Percentiles rank a stretch among this genome's conserved stretches.
Conservation (phyloP, 164 flowering plant genomes). For the Kalanchoe fedtschenkoi region DNA sequence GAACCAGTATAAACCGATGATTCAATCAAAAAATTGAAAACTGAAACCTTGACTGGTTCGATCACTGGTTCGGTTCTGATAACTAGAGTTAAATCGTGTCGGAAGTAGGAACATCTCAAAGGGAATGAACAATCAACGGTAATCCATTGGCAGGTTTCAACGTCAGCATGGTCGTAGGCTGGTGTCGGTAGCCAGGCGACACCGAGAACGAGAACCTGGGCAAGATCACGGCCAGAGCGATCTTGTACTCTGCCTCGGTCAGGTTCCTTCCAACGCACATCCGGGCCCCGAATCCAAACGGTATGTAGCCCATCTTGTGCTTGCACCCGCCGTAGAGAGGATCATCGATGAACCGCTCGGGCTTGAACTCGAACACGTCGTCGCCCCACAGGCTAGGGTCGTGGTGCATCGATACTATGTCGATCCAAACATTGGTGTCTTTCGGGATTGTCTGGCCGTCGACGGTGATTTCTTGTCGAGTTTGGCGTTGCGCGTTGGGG, state of each 20-base stretch:
- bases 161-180: constrained; percentile 56
- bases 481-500: constrained; percentile 77
- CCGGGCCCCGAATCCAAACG: constrained; percentile 91
- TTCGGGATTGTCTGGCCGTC: constrained; percentile 40
- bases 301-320: constrained; percentile 79
- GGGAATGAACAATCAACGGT: constrained; percentile 45
- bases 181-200: constrained; percentile 57
- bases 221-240: constrained; percentile 46
- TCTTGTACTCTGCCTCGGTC: constrained; percentile 65
- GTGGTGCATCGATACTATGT: constrained; percentile 69
- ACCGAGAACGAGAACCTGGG: constrained; percentile 53
- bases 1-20: too few relatives aligned
- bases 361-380: constrained; percentile 61
- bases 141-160: constrained; percentile 56
- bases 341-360: constrained; percentile 65
- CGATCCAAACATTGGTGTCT: constrained; percentile 92
- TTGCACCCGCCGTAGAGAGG: constrained; percentile 61
- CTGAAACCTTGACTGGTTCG: too few relatives aligned
- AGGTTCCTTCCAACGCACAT: constrained; percentile 75
- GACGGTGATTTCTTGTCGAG: constrained; percentile 50
- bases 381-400: constrained; percentile 69
- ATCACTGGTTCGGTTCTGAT: too few relatives aligned
- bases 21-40: too few relatives aligned
- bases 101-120: constrained; percentile 9
- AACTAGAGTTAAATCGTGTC: background rate